phyloP scores from a whole-genome alignment of 2,329 filamentous ascomycete species.

The Basipetospora chlamydospora region DNA sequence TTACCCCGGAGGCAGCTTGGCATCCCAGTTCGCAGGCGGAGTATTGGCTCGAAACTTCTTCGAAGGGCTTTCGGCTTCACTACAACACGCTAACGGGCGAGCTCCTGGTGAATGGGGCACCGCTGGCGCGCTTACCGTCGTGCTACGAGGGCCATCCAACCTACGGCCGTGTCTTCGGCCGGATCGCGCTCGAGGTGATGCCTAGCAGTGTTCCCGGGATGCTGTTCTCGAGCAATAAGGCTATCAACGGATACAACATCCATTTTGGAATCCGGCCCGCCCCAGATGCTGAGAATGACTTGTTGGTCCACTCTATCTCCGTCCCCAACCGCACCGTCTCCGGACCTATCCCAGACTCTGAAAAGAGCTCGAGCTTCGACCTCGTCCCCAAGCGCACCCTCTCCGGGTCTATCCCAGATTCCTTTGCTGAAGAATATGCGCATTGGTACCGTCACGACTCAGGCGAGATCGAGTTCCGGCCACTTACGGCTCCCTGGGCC shows the following conservation, averaged over 20 bases:
- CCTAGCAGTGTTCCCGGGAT: conserved; percentile 23
- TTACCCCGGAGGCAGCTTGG: too few relatives aligned
- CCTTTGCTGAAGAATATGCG: too few relatives aligned
- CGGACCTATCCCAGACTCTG: too few relatives aligned
- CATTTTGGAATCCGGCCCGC: conserved; percentile 17
- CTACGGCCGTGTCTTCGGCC: conserved; percentile 30
- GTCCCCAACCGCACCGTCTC: too few relatives aligned
- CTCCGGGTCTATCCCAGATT: too few relatives aligned
- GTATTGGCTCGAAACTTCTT: too few relatives aligned
- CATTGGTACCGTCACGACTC: conserved; percentile 30
- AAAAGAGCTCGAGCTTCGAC: too few relatives aligned
- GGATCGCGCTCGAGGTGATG: conserved; percentile 25
- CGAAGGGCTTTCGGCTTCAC: conserved; percentile 22
- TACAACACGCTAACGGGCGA: conserved; percentile 36
- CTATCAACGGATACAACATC: conserved; percentile 16
- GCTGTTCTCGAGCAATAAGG: conserved; percentile 22
- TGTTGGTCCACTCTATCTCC: too few relatives aligned
- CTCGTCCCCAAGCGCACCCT: too few relatives aligned
- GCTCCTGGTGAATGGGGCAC: conserved; percentile 36
- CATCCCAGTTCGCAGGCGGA: too few relatives aligned
- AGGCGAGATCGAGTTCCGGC: conserved; percentile 18
- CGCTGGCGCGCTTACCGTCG: conserved; percentile 29
- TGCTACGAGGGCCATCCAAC: conserved; percentile 24
- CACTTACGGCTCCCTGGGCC: conserved; percentile 13
- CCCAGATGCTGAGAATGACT: conserved; percentile 7